These are phyloP conservation scores for Dioszegia hungarica DNA, from an alignment of 768 basidiomycete genomes.

Conservation along the genomic window DNA sequence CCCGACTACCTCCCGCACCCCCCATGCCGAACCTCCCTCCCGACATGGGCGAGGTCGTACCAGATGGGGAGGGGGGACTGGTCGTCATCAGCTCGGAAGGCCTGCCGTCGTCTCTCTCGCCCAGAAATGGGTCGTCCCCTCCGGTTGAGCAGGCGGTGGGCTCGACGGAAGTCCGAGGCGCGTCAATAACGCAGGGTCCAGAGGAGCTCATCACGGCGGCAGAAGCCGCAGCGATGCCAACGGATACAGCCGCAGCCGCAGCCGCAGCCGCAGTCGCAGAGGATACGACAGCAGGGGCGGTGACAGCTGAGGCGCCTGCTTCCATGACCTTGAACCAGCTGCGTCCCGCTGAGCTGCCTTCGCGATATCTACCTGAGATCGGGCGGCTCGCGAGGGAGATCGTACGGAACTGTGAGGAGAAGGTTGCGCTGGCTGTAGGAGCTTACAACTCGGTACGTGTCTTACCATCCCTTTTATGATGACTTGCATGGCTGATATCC, in stretches of 20 bases:
- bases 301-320: background rate
- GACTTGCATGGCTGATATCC: background rate
- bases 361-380: constrained; percentile 36
- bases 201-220: too few species aligned
- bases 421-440: constrained; percentile 46
- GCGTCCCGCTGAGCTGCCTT: background rate
- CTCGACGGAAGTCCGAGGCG: too few species aligned
- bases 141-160: too few species aligned
- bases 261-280: background rate
- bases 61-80: constrained; percentile 12
- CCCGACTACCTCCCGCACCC: background rate
- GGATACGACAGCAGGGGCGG: background rate
- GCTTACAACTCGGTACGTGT: constrained; percentile 46
- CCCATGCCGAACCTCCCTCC: background rate
- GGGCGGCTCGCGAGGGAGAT: constrained; percentile 40
- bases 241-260: background rate
- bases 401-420: constrained; percentile 46
- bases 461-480: background rate
- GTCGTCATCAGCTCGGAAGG: background rate
- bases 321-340: background rate
- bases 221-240: background rate
- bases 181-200: too few species aligned
- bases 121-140: background rate
- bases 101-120: background rate
- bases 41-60: background rate